Conservation (phyloP, 192 early-diverging fungal genomes). For the Linnemannia exigua region DNA sequence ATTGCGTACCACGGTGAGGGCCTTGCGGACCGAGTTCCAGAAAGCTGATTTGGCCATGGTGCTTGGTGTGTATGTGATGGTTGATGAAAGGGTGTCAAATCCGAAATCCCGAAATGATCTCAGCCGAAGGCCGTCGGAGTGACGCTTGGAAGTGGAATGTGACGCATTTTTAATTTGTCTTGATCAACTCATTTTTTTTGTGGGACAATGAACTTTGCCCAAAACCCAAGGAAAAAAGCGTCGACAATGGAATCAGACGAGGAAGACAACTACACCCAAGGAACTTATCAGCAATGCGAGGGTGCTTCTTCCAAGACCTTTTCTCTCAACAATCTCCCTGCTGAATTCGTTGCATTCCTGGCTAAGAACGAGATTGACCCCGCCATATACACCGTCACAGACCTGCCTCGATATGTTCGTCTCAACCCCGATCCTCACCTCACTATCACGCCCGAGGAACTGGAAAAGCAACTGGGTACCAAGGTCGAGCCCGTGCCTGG, state of each 20-base stretch:
- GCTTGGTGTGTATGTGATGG: not conserved
- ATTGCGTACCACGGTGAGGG: constrained; percentile 49
- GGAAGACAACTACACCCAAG: not conserved
- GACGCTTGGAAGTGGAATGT: not conserved
- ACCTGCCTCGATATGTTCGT: constrained; percentile 84
- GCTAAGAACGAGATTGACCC: constrained; percentile 78
- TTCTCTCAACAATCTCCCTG: constrained; percentile 66
- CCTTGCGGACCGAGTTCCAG: constrained; percentile 60
- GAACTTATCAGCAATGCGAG: not conserved
- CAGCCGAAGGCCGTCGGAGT: not conserved
- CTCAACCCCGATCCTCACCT: constrained; percentile 61
- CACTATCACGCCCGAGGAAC: constrained; percentile 57
- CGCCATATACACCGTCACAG: constrained; percentile 68
- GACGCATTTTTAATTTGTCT: not conserved
- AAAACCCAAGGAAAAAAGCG: not conserved
- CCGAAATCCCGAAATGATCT: constrained; percentile 2
- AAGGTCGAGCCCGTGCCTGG: constrained; percentile 61
- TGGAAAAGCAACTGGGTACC: constrained; percentile 64
- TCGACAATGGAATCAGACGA: constrained; percentile 25
- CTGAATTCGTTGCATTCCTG: constrained; percentile 77
- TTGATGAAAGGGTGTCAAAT: not conserved
- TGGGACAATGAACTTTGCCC: not conserved
- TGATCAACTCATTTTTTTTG: not conserved
- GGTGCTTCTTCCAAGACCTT: constrained; percentile 8
- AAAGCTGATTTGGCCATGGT: constrained; percentile 55